A percentile compares a stretch with the other conserved stretches of the same genome.
Evolutionary conservation across 2,329 filamentous ascomycete genomes (phyloP).

Genomic region (Neonectria coccinea): DNA sequence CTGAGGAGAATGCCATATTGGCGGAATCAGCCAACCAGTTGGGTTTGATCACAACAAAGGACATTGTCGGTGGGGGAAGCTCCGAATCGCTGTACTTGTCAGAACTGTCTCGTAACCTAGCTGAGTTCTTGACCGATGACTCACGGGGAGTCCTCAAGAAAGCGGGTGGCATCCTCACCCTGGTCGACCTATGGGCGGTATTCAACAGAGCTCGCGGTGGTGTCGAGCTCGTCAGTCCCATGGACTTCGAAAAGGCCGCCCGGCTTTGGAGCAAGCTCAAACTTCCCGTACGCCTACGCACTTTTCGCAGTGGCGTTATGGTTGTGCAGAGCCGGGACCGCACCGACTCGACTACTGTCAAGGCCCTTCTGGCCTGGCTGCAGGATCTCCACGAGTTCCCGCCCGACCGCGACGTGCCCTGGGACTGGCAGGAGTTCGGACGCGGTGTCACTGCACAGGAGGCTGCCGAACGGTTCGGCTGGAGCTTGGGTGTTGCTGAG

Average conservation of each 20-base stretch:
- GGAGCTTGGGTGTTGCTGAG: conserved; percentile 95
- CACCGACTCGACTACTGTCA: conserved; percentile 90
- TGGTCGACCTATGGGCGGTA: conserved; percentile 92
- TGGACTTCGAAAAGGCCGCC: conserved; percentile 92
- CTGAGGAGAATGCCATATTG: conserved; percentile 79
- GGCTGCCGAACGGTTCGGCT: conserved; percentile 88
- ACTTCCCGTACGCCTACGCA: conserved; percentile 85
- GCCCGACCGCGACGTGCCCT: conserved; percentile 72
- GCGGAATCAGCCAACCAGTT: conserved; percentile 83
- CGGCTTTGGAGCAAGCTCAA: conserved; percentile 88
- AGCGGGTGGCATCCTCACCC: conserved; percentile 87
- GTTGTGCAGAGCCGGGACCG: conserved; percentile 91
- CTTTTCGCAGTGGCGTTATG: conserved; percentile 93
- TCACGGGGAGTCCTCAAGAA: conserved; percentile 79
- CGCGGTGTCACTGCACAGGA: conserved; percentile 91
- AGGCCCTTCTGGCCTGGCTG: conserved; percentile 81
- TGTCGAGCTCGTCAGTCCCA: conserved; percentile 91
- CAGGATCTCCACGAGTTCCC: conserved; percentile 75
- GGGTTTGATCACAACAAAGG: conserved; percentile 92
- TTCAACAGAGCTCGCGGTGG: conserved; percentile 95
- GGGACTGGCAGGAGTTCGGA: conserved; percentile 84
- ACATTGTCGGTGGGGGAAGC: conserved; percentile 83
- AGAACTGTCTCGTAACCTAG: conserved; percentile 84
- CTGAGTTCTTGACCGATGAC: conserved; percentile 91
- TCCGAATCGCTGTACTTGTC: conserved; percentile 90